phyloP scores from a whole-genome alignment of 2,329 filamentous ascomycete species.

The Fusarium staphyleae region DNA sequence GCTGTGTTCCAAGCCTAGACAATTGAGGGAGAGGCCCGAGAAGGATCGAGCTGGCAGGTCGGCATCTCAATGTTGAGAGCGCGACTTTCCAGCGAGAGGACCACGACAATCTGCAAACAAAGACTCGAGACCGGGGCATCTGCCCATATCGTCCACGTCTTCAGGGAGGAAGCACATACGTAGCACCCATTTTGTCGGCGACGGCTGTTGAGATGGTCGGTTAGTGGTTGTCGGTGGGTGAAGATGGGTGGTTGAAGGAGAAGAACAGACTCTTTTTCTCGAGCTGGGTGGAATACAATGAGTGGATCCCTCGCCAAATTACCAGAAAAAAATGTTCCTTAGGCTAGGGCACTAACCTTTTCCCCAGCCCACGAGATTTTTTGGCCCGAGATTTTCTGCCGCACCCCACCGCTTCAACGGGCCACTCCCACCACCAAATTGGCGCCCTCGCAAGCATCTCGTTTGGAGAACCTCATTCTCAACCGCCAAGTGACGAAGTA shows the following conservation, averaged over 20 bases:
- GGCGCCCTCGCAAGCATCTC: conserved; percentile 38
- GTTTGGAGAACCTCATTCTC: conserved; percentile 44
- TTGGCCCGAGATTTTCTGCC: conserved; percentile 46
- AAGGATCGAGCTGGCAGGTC: conserved; percentile 79
- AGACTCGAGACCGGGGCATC: conserved; percentile 57
- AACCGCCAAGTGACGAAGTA: conserved; percentile 46
- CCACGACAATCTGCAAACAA: conserved; percentile 75
- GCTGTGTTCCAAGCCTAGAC: conserved; percentile 54
- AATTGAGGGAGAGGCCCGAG: conserved; percentile 67
- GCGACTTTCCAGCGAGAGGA: conserved; percentile 76
- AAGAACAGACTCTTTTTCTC: conserved; percentile 22
- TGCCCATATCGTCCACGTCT: conserved; percentile 44
- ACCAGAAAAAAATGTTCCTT: conserved; percentile 21
- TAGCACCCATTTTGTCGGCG: conserved; percentile 55
- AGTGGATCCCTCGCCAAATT: conserved; percentile 3
- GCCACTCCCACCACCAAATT: conserved; percentile 41
- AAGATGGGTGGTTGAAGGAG: conserved; percentile 22
- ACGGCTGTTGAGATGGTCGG: conserved; percentile 49
- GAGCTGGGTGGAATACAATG: conserved; percentile 20
- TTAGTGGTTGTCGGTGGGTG: conserved; percentile 49
- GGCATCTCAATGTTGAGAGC: conserved; percentile 42
- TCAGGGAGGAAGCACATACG: conserved; percentile 60
- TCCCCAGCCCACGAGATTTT: conserved; percentile 33
- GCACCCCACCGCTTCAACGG: conserved; percentile 45
- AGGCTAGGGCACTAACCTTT: conserved; percentile 44